These are phyloP conservation scores for Xylaria sp. DNA, from an alignment of 2,329 filamentous ascomycete genomes.

Conservation along the genomic window DNA sequence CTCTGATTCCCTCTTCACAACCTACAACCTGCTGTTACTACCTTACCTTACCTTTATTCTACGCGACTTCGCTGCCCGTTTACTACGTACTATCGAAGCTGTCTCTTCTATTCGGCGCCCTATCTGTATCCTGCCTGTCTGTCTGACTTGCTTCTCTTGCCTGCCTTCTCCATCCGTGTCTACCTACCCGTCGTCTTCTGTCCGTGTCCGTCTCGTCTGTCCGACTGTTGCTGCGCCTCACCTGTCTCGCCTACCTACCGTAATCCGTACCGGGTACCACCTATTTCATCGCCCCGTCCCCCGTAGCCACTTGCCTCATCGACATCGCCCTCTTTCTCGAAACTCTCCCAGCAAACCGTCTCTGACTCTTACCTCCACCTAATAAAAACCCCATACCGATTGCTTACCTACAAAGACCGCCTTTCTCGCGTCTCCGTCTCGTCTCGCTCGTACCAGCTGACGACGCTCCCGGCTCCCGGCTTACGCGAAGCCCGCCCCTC, in stretches of 20 bases:
- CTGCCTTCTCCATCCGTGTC: not conserved
- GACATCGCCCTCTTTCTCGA: not conserved
- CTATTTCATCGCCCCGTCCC: conserved; percentile 1
- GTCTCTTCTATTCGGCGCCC: not conserved
- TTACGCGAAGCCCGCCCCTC: conserved; percentile 8
- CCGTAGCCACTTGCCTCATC: not conserved
- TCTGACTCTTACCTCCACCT: not conserved
- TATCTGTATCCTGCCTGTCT: not conserved
- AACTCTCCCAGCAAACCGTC: not conserved
- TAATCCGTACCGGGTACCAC: not conserved
- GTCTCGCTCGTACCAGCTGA: conserved; percentile 3
- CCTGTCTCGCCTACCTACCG: conserved; percentile 7
- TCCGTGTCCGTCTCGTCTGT: not conserved
- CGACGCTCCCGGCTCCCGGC: not conserved
- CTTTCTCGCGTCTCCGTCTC: not conserved
- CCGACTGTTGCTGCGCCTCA: conserved; percentile 7
- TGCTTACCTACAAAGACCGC: not conserved
- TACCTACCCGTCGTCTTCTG: not conserved
- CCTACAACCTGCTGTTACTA: not conserved
- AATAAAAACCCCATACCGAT: conserved; percentile 6
- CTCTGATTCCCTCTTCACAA: not conserved
- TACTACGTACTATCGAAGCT: not conserved
- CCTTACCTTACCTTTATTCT: not conserved
- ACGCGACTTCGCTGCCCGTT: not conserved
- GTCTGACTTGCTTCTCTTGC: not conserved